These are phyloP conservation scores for Arthromyces matolae DNA, from an alignment of 768 basidiomycete genomes.

Conservation along the genomic window DNA sequence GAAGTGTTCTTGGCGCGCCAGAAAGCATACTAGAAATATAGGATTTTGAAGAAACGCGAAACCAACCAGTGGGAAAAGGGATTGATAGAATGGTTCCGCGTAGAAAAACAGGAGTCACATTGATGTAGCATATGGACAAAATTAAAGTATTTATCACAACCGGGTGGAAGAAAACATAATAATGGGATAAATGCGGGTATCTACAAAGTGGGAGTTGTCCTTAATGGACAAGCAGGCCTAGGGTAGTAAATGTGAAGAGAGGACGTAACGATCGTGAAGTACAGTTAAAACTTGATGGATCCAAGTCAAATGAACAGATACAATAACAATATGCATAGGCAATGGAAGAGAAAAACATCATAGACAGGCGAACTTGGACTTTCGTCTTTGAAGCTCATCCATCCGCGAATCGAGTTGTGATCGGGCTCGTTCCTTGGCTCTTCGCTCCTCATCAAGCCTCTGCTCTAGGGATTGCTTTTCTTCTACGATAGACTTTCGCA, in stretches of 20 bases:
- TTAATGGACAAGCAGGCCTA: constrained; percentile 25
- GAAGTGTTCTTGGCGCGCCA: constrained; percentile 52
- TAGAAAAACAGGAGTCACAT: constrained; percentile 15
- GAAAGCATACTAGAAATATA: constrained; percentile 3
- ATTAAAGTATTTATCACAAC: constrained; percentile 18
- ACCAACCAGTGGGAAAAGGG: no score
- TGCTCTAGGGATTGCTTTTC: constrained; percentile 86
- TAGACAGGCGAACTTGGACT: constrained; percentile 90
- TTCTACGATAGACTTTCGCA: constrained; percentile 77
- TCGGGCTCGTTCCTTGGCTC: constrained; percentile 83
- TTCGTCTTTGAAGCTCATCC: constrained; percentile 80
- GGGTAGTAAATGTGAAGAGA: constrained; percentile 26
- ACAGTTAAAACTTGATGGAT: constrained; percentile 17
- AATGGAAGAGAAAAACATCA: constrained; percentile 33
- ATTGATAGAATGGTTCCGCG: not conserved
- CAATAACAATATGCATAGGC: constrained; percentile 11
- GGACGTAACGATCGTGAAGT: constrained; percentile 25
- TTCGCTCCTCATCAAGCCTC: constrained; percentile 81
- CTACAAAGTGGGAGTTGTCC: constrained; percentile 37
- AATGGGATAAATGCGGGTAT: constrained; percentile 40
- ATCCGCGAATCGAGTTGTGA: constrained; percentile 84
- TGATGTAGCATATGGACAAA: constrained; percentile 26
- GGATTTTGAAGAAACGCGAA: not conserved
- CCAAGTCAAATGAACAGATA: constrained; percentile 14
- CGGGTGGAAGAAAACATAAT: constrained; percentile 26